Conservation (phyloP, 2,329 filamentous ascomycete genomes). For the Pyricularia sp. region DNA sequence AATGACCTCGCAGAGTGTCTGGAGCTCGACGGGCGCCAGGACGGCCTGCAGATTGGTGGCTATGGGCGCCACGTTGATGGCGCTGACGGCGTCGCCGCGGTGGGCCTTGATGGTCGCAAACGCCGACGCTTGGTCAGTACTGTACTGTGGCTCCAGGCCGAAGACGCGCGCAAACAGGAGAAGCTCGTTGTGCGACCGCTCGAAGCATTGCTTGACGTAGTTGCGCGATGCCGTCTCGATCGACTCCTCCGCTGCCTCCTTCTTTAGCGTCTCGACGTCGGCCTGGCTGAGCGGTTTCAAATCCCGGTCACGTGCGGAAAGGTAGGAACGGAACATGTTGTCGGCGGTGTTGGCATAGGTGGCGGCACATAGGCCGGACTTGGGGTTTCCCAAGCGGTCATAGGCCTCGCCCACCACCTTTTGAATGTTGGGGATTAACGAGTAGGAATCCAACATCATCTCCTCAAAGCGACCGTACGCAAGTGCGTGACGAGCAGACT, state of each 20-base stretch:
- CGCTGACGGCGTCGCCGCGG: conserved; percentile 39
- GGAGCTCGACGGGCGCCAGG: conserved; percentile 28
- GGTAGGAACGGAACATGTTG: conserved; percentile 41
- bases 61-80: conserved; percentile 30
- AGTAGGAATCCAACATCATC: conserved; percentile 42
- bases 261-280: conserved; percentile 40
- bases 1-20: conserved; percentile 39
- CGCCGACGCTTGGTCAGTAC: not conserved
- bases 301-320: conserved; percentile 38
- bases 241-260: conserved; percentile 34
- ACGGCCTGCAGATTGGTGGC: conserved; percentile 1
- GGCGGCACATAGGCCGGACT: conserved; percentile 29
- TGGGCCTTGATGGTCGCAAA: conserved; percentile 27
- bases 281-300: conserved; percentile 38
- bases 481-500: conserved; percentile 45
- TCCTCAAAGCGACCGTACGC: conserved; percentile 48
- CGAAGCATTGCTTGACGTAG: conserved; percentile 46
- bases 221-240: conserved; percentile 43
- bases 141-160: conserved; percentile 38
- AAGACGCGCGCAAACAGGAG: conserved; percentile 42
- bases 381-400: conserved; percentile 34
- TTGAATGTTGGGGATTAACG: conserved; percentile 42
- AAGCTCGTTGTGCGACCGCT: conserved; percentile 42
- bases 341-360: conserved; percentile 41
- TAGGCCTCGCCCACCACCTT: conserved; percentile 37